phyloP scores from a whole-genome alignment of 352 stramenopile species.

The Pythium oligandrum region DNA sequence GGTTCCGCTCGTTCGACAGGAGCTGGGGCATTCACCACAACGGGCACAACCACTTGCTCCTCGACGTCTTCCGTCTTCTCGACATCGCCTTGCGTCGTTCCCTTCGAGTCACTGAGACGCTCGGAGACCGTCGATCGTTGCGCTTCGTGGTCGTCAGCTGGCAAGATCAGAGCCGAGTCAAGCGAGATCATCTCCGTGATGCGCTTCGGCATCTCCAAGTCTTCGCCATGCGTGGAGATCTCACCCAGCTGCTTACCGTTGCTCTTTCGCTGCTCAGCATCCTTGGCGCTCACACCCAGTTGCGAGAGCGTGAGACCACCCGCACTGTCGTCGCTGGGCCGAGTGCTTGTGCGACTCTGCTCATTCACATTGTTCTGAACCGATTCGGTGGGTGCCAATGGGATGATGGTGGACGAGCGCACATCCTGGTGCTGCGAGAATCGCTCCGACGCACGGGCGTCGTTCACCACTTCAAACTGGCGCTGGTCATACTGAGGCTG shows the following conservation, averaged over 20 bases:
- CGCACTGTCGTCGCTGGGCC: constrained; percentile 1
- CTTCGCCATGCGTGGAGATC: neutral
- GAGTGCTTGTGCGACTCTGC: neutral
- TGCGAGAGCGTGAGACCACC: constrained; percentile 19
- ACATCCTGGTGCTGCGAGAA: no score
- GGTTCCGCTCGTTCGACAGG: no score
- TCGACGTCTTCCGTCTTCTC: no score
- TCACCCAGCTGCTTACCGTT: constrained; percentile 14
- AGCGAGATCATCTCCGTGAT: constrained; percentile 24
- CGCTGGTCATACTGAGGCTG: no score
- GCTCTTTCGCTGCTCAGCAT: constrained; percentile 6
- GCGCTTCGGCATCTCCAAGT: constrained; percentile 7
- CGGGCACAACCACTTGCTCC: no score
- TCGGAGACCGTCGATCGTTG: no score
- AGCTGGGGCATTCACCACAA: no score
- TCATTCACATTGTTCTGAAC: neutral
- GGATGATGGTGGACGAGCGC: neutral
- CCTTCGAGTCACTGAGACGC: no score
- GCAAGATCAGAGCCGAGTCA: constrained; percentile 5
- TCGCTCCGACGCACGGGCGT: no score
- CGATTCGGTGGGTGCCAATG: neutral
- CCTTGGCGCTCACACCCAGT: constrained; percentile 17
- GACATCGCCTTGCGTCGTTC: no score
- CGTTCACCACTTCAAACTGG: no score
- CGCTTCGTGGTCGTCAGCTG: constrained; percentile 2